Percentiles rank a stretch among this genome's conserved stretches.
Evolutionary conservation across 1,284 basidiomycete species (phyloP).

Genomic region (Ustilago hordei): DNA sequence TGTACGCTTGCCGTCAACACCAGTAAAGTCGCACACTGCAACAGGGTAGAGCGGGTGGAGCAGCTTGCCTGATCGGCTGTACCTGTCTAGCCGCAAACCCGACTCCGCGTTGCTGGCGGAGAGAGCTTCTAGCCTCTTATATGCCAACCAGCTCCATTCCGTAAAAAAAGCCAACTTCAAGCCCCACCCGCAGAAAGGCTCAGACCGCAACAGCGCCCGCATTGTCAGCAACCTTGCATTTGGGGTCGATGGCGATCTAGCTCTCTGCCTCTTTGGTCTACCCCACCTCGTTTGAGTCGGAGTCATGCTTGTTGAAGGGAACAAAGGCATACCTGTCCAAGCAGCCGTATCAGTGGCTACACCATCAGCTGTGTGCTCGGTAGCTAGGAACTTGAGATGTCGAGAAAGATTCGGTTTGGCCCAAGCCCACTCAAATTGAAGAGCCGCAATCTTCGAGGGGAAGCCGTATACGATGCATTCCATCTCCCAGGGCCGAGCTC

Average conservation of each 20-base stretch:
- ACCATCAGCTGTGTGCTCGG: constrained; percentile 10
- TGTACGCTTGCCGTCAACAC: constrained; percentile 54
- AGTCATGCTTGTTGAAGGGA: constrained; percentile 45
- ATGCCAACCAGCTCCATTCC: constrained; percentile 60
- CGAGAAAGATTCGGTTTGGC: constrained; percentile 76
- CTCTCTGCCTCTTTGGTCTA: constrained; percentile 23
- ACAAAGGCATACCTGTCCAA: constrained; percentile 39
- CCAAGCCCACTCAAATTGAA: constrained; percentile 94
- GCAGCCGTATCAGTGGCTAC: constrained; percentile 7
- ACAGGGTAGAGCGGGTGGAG: constrained; percentile 44
- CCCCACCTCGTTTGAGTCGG: constrained; percentile 36
- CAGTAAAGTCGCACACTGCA: constrained; percentile 58
- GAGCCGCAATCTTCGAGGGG: constrained; percentile 83
- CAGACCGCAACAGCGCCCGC: constrained; percentile 60
- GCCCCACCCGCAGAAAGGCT: constrained; percentile 66
- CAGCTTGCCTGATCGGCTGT: constrained; percentile 41
- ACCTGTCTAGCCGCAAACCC: background rate
- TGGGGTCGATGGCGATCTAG: constrained; percentile 41
- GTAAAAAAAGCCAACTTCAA: constrained; percentile 63
- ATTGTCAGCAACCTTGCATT: constrained; percentile 66
- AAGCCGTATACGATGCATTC: constrained; percentile 89
- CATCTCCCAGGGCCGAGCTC: constrained; percentile 86
- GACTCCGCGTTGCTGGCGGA: background rate
- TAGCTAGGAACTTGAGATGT: constrained; percentile 67
- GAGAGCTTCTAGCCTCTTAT: constrained; percentile 23